Base-by-base conservation (phyloP, 139 green algal species). In the Trebouxia sp. region DNA sequence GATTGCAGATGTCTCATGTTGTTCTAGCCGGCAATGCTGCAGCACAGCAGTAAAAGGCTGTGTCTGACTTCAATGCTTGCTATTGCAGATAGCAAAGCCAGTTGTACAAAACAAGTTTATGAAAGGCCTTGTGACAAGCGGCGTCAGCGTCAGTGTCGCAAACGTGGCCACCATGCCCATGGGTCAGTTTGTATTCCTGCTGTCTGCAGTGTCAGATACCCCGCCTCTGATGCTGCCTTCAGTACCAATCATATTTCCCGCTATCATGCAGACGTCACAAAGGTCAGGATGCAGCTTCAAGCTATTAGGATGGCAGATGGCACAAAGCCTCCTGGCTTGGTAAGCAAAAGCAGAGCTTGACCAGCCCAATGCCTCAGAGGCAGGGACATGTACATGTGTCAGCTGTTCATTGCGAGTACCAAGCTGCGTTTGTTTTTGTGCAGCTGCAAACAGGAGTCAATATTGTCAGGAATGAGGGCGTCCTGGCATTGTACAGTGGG, bases 251-350 rank as follows among this genome's bases (percentile, higher is more conserved):
- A 32, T 0, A 12, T 26, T 37, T 22, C 35, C 24, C 26, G 9
- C 11, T 69, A 17, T 12, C 0, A 0, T 77, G 69, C 41, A 77
- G 69, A 77, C 55, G 69, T 77, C 22, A 77, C 69, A 17, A 77
- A 96, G 58, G 89, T 95, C 14, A 82, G 92, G 28, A 86, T 95
- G 62, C 92, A 96, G 82, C 80, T 95, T 14, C 76, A 83, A n/a
- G 80, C 69, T 39, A 67, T 65, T 6, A 35, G 66, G 37, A 38
- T 79, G 11, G 38, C 83, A 0, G 42, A 72, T 30, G 83, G 80
- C 66, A 79, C 38, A 32, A 78, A 79, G 53, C 76, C 82, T 0
- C 80, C 83, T 9, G 88, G 85, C 72, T 83, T 88, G 86, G 86
- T 89, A 65, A 65, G 77, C 26, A 8, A 48, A 14, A n/a, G n/a